Percentiles rank a stretch among this genome's conserved stretches.
These are phyloP conservation scores for Vitis hybrid DNA, from an alignment of 177 flowering plant genomes.

Conservation along the genomic window DNA sequence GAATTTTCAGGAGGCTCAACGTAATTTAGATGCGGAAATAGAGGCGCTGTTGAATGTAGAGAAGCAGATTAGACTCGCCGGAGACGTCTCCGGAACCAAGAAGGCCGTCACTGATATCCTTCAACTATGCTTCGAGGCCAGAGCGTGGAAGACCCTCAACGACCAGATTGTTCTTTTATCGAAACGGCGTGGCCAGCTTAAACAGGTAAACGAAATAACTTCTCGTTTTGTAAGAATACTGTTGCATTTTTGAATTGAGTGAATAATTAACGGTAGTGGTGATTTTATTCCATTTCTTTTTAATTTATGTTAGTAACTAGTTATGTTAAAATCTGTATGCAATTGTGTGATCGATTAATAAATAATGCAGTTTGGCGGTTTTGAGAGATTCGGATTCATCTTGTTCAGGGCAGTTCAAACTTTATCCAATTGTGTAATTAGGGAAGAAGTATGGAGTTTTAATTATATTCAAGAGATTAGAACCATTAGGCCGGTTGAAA, in stretches of 20 bases:
- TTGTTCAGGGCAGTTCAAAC: too few species aligned
- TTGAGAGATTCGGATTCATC: too few species aligned
- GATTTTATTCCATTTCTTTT: background rate
- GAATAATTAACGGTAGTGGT: too few species aligned
- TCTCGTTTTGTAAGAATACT: too few species aligned
- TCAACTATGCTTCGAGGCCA: slow-evolving; percentile 71
- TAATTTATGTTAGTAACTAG: background rate
- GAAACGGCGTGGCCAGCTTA: slow-evolving; percentile 90
- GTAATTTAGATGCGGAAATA: slow-evolving; percentile 58
- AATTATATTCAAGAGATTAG: background rate
- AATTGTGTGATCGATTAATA: background rate
- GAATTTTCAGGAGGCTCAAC: slow-evolving; percentile 47
- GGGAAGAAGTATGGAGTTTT: background rate
- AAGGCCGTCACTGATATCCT: slow-evolving; percentile 78
- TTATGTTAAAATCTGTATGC: background rate
- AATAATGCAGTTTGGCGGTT: too few species aligned
- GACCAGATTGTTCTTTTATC: slow-evolving; percentile 84
- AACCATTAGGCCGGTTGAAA: background rate
- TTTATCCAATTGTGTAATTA: too few species aligned
- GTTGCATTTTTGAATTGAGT: too few species aligned
- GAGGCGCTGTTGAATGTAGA: slow-evolving; percentile 79
- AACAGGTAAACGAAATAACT: slow-evolving; percentile 55
- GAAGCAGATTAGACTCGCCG: slow-evolving; percentile 87
- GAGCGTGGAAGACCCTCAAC: slow-evolving; percentile 84
- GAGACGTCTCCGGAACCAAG: slow-evolving; percentile 71